Evolutionary conservation across 2,329 filamentous ascomycete genomes (phyloP).

Genomic region (Trichoderma pleuroti): DNA sequence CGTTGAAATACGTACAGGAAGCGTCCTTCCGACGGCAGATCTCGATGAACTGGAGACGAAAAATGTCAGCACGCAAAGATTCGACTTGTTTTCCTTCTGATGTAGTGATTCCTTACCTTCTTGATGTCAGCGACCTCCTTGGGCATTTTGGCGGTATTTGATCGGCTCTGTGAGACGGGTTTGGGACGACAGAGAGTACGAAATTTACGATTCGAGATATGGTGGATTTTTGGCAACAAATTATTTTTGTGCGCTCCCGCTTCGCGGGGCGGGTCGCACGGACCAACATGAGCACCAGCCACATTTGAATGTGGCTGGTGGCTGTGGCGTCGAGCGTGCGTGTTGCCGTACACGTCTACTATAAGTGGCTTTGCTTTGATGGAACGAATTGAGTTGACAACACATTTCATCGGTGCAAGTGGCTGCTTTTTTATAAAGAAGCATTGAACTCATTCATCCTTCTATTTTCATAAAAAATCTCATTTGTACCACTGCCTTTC

Average conservation of each 20-base stretch:
- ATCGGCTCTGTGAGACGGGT: constrained; percentile 26
- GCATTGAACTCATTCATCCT: not conserved
- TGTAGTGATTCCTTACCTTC: constrained; percentile 49
- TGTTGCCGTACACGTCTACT: not conserved
- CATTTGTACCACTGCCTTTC: not conserved
- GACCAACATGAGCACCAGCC: constrained; percentile 17
- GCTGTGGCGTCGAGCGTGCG: constrained; percentile 20
- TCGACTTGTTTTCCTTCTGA: not conserved
- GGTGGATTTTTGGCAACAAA: constrained; percentile 25
- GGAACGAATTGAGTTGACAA: not conserved
- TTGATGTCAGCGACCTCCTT: constrained; percentile 98
- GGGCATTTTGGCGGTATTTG: constrained; percentile 79
- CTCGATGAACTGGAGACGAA: constrained; percentile 86
- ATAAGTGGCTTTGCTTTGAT: constrained; percentile 9
- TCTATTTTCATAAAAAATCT: too few species aligned
- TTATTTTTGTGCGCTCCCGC: constrained; percentile 29
- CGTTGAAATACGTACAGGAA: constrained; percentile 71
- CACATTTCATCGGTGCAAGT: constrained; percentile 7
- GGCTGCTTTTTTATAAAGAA: not conserved
- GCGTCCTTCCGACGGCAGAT: constrained; percentile 99
- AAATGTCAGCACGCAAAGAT: constrained; percentile 29
- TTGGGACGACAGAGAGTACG: constrained; percentile 20
- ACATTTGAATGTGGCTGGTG: not conserved
- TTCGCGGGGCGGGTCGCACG: constrained; percentile 27
- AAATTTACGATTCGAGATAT: constrained; percentile 20